Evolutionary conservation across 345 rosid genomes (phyloP), one percentile per base, ranked within the genome.

Genomic region (Eutrema japonicum): DNA sequence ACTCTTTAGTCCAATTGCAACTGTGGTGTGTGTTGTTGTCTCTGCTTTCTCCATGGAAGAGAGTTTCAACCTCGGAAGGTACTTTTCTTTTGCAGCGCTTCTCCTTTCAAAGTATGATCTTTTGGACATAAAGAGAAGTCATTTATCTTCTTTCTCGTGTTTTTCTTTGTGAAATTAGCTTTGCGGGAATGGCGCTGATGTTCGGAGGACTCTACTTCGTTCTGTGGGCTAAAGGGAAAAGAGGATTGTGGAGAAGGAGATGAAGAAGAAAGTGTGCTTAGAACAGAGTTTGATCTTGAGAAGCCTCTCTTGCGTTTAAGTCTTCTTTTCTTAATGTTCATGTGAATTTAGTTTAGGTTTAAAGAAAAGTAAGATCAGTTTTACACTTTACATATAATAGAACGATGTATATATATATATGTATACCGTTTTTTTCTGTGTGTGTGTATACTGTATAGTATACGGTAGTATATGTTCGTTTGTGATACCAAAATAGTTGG

Each of bases 161-260:
- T 57, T 56, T 13, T 49, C 0, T 67, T n/a, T 52, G 32, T 68
- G 45, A 29, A 60, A 52, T 78, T 79, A 96, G 96, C 78, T 72
- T 89, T 30, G 88, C 79, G 0, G 94, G 97, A 8, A 96, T 96
- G 98, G 74, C 81, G 53, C 63, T 90, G 45, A 90, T 96, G 96
- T 90, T 96, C 48, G 68, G 76, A 3, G 97, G 98, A 40, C 89
- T 90, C 14, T 92, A 95, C 77, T 80, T 82, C 2, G 91, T 95
- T 76, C 80, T 95, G 10, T 95, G 99, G 99, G 92, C 96, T 8
- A 95, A 95, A 80, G 85, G 90, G 51, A 92, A 92, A 92, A 84
- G 98, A 92, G 78, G 68, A 71, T 6, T 75, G 30, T 79, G 55
- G 62, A 3, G 72, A 71, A 56, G 64, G 37, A 35, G 35, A 35